Conservation (phyloP, 306 rosid species). For the Fagus sylvatica region DNA sequence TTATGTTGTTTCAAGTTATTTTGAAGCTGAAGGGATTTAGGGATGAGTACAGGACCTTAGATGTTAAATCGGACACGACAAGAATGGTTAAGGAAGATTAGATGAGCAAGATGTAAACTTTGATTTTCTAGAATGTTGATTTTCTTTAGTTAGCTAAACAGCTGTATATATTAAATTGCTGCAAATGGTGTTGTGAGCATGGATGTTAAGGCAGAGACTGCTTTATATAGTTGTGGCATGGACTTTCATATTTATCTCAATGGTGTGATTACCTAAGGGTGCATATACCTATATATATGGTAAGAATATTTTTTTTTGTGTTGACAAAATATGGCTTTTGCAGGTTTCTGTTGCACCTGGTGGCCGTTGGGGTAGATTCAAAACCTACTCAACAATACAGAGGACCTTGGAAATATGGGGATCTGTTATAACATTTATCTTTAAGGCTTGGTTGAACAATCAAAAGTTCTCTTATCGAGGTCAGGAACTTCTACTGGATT, state of each 20-base stretch:
- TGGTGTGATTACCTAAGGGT: neutral
- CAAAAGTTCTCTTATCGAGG: constrained; percentile 85
- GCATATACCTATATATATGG: neutral
- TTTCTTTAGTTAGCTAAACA: neutral
- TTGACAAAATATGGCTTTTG: constrained; percentile 25
- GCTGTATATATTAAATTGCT: neutral
- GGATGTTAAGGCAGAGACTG: neutral
- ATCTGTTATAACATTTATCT: constrained; percentile 74
- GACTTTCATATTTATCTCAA: neutral
- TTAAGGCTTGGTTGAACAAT: constrained; percentile 80
- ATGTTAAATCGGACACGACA: neutral
- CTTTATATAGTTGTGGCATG: neutral
- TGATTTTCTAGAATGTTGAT: neutral
- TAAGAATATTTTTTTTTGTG: neutral
- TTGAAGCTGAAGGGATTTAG: neutral
- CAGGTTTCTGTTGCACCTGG: constrained; percentile 96
- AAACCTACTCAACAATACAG: constrained; percentile 94
- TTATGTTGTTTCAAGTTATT: neutral
- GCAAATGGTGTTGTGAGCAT: neutral
- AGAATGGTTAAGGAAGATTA: neutral
- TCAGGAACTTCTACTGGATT: constrained; percentile 19
- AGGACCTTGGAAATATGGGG: constrained; percentile 99
- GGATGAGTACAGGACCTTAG: neutral
- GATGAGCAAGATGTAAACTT: neutral
- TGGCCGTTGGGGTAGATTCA: constrained; percentile 96